Percentiles rank a stretch among this genome's conserved stretches.
Conservation (phyloP, 2,329 filamentous ascomycete species). For the Pochonia chlamydosporia region DNA sequence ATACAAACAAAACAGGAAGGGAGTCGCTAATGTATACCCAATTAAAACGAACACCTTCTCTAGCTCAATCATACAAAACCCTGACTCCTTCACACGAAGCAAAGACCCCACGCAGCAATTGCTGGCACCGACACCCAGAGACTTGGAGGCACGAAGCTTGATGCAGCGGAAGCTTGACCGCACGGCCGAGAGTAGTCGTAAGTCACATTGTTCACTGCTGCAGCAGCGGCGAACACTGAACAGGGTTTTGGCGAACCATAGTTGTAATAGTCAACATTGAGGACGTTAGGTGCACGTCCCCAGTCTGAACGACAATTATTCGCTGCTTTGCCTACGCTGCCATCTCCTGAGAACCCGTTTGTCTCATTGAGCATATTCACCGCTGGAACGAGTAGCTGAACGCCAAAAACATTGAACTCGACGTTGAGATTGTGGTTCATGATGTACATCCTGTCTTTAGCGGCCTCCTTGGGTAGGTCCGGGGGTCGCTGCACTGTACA, state of each 20-base stretch:
- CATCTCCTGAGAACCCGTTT: conserved; percentile 59
- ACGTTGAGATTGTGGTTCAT: conserved; percentile 90
- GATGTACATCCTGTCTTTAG: conserved; percentile 65
- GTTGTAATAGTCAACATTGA: conserved; percentile 86
- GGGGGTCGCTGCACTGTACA: conserved; percentile 76
- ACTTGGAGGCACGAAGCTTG: neutral
- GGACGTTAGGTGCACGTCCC: conserved; percentile 66
- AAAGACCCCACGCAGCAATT: neutral
- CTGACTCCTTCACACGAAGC: neutral
- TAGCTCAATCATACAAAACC: neutral
- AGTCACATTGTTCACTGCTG: conserved; percentile 64
- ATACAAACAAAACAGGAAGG: neutral
- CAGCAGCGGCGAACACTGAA: conserved; percentile 71
- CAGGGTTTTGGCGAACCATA: conserved; percentile 53
- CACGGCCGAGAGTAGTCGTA: conserved; percentile 54
- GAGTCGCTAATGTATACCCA: neutral
- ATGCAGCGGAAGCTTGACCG: conserved; percentile 27
- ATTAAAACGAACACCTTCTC: neutral
- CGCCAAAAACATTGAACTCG: conserved; percentile 61
- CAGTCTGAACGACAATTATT: conserved; percentile 57
- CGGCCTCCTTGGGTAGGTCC: conserved; percentile 46
- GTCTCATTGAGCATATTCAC: conserved; percentile 64
- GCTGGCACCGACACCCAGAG: conserved; percentile 23
- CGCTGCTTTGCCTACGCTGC: conserved; percentile 60
- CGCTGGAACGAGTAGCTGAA: conserved; percentile 65